Evolutionary conservation across 768 basidiomycete genomes (phyloP).

Genomic region (Sutorius australiensis): DNA sequence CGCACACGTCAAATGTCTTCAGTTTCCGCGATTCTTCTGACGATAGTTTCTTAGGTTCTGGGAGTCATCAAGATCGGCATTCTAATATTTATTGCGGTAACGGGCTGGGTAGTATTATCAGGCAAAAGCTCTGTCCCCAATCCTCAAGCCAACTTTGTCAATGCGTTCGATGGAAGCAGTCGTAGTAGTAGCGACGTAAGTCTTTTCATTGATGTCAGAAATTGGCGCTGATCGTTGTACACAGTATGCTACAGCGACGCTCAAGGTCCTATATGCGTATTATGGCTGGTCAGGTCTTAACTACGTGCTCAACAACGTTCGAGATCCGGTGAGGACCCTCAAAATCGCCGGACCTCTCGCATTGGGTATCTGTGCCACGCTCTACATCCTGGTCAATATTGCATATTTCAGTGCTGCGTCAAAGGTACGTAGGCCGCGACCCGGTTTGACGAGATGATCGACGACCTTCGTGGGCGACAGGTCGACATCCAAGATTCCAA

Average conservation of each 20-base stretch:
- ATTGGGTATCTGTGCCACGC: constrained; percentile 46
- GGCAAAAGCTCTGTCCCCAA: constrained; percentile 53
- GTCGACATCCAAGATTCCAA: constrained; percentile 45
- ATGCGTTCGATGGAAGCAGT: constrained; percentile 55
- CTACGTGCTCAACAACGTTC: constrained; percentile 56
- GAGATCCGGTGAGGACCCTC: constrained; percentile 55
- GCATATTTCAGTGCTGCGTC: constrained; percentile 47
- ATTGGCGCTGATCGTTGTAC: neutral
- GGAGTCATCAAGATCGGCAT: constrained; percentile 54
- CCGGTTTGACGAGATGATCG: neutral
- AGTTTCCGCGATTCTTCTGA: constrained; percentile 9
- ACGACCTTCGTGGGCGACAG: constrained; percentile 11
- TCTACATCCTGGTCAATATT: constrained; percentile 56
- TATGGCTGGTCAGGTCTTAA: constrained; percentile 57
- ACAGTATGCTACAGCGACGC: constrained; percentile 59
- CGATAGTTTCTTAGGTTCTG: constrained; percentile 29
- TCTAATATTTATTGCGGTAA: constrained; percentile 50
- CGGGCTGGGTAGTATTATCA: constrained; percentile 59
- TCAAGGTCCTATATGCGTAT: constrained; percentile 53
- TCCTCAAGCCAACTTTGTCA: constrained; percentile 52
- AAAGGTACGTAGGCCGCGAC: constrained; percentile 8
- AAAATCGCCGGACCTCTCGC: constrained; percentile 61
- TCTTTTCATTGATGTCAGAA: neutral
- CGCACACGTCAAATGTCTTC: constrained; percentile 1
- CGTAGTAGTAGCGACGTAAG: constrained; percentile 47